Percentiles rank a stretch among this genome's conserved stretches.
Conservation (phyloP, 2,329 filamentous ascomycete species). For the Fragosphaeria purpurea region DNA sequence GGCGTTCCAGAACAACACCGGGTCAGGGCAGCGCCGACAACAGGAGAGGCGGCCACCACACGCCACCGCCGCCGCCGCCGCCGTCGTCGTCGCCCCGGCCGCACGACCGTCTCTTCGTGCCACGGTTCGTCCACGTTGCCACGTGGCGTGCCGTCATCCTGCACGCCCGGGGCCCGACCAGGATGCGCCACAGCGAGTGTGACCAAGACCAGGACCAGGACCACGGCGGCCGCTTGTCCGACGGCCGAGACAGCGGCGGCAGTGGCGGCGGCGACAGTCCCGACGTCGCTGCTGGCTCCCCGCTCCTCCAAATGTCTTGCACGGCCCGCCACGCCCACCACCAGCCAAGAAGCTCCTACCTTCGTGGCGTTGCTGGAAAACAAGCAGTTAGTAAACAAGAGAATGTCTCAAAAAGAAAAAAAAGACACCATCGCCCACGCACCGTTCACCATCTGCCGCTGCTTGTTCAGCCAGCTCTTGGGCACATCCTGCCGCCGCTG, state of each 20-base stretch:
- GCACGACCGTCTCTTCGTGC: not conserved
- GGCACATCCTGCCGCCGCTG: slow-evolving; percentile 65
- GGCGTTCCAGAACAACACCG: not conserved
- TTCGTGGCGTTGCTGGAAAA: slow-evolving; percentile 12
- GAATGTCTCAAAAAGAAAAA: not conserved
- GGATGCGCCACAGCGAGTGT: not conserved
- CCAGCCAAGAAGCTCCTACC: slow-evolving; percentile 11
- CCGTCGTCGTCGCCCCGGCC: not conserved
- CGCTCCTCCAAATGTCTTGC: too few species aligned
- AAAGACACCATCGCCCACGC: slow-evolving; percentile 11
- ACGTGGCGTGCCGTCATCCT: not conserved
- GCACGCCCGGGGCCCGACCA: not conserved
- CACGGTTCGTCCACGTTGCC: not conserved
- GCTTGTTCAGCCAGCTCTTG: slow-evolving; percentile 76
- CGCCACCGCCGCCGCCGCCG: not conserved
- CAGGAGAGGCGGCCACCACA: not conserved
- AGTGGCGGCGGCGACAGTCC: not conserved
- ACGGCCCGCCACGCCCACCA: not conserved
- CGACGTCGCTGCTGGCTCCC: not conserved
- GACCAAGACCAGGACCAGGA: too few species aligned
- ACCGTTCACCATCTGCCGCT: slow-evolving; percentile 62
- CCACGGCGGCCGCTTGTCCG: not conserved
- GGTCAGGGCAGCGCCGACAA: not conserved
- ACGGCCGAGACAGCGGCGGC: not conserved
- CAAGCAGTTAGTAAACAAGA: not conserved